Percentiles rank a stretch among this genome's conserved stretches.
These are phyloP conservation scores for Fusarium sp. DNA, from an alignment of 2,329 filamentous ascomycete species.

Conservation along the genomic window DNA sequence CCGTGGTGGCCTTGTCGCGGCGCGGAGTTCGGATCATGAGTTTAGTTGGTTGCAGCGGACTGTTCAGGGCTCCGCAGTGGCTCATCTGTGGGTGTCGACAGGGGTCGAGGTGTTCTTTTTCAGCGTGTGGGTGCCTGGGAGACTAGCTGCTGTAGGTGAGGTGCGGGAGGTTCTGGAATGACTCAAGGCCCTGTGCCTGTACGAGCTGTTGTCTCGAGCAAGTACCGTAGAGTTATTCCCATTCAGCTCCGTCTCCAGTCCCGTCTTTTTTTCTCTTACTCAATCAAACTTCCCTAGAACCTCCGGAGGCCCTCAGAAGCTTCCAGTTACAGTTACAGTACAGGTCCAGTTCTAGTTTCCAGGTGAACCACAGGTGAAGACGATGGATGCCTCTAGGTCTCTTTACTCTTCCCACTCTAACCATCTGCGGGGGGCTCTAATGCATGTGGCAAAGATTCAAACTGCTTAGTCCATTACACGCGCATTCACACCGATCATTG, in stretches of 20 bases:
- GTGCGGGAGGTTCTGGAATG: slow-evolving; percentile 42
- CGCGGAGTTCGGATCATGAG: slow-evolving; percentile 36
- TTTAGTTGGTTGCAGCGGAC: slow-evolving; percentile 27
- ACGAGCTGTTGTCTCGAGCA: slow-evolving; percentile 9
- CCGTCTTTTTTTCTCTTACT: slow-evolving; percentile 35
- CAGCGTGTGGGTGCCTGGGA: slow-evolving; percentile 31
- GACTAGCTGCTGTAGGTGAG: slow-evolving; percentile 5
- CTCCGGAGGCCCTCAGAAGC: slow-evolving; percentile 17
- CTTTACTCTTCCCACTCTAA: slow-evolving; percentile 1
- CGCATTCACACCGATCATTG: slow-evolving; percentile 35
- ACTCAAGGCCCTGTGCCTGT: slow-evolving; percentile 38
- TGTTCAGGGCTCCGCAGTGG: slow-evolving; percentile 28
- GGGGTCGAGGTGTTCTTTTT: slow-evolving; percentile 25
- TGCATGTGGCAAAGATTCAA: slow-evolving; percentile 31
- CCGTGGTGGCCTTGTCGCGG: slow-evolving; percentile 33
- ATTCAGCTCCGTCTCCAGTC: slow-evolving; percentile 10
- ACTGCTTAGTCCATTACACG: slow-evolving; percentile 32
- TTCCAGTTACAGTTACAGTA: not conserved
- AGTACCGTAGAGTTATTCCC: not conserved
- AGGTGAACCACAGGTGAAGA: slow-evolving; percentile 19
- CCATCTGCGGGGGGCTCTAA: slow-evolving; percentile 17
- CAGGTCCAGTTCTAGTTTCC: not conserved
- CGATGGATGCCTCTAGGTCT: not conserved
- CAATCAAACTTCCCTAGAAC: slow-evolving; percentile 27
- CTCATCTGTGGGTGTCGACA: slow-evolving; percentile 37